phyloP scores from a whole-genome alignment of 805 yeast species.

The Ogataea henricii region DNA sequence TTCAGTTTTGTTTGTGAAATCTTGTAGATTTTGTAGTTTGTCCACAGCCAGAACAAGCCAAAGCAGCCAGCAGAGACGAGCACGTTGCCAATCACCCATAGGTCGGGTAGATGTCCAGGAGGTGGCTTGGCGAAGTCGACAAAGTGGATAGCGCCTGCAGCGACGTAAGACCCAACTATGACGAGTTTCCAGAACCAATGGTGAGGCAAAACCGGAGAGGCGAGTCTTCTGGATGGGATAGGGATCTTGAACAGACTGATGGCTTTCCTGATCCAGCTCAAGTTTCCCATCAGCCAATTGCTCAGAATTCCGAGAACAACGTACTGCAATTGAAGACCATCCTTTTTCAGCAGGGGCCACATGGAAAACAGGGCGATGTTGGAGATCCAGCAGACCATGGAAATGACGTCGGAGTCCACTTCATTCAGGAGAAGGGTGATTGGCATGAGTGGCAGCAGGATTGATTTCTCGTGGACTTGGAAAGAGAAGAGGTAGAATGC shows the following conservation, averaged over 20 bases:
- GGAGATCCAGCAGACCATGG: slow-evolving; percentile 83
- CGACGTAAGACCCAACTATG: slow-evolving; percentile 51
- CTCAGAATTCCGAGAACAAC: slow-evolving; percentile 58
- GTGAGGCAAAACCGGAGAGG: slow-evolving; percentile 47
- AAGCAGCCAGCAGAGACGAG: slow-evolving; percentile 77
- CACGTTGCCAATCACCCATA: slow-evolving; percentile 81
- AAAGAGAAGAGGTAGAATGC: slow-evolving; percentile 88
- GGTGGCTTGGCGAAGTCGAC: slow-evolving; percentile 54
- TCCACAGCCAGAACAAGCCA: slow-evolving; percentile 80
- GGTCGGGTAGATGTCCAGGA: slow-evolving; percentile 70
- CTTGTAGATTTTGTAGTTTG: slow-evolving; percentile 52
- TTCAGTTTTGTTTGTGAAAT: slow-evolving; percentile 33
- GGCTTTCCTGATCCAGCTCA: slow-evolving; percentile 52
- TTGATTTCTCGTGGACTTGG: slow-evolving; percentile 95
- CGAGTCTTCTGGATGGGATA: slow-evolving; percentile 28
- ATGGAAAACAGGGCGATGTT: slow-evolving; percentile 83
- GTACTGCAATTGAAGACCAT: slow-evolving; percentile 74
- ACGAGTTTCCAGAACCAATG: slow-evolving; percentile 50
- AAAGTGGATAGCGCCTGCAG: slow-evolving; percentile 51
- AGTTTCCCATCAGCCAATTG: slow-evolving; percentile 78
- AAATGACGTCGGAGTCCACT: slow-evolving; percentile 59
- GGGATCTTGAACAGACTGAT: slow-evolving; percentile 24
- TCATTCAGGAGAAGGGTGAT: slow-evolving; percentile 64
- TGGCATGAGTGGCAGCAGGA: slow-evolving; percentile 85
- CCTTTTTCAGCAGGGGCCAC: slow-evolving; percentile 83